Percentiles rank a stretch among this genome's conserved stretches.
phyloP scores from a whole-genome alignment of 1,284 basidiomycete species.

The Xanthoconium separans region DNA sequence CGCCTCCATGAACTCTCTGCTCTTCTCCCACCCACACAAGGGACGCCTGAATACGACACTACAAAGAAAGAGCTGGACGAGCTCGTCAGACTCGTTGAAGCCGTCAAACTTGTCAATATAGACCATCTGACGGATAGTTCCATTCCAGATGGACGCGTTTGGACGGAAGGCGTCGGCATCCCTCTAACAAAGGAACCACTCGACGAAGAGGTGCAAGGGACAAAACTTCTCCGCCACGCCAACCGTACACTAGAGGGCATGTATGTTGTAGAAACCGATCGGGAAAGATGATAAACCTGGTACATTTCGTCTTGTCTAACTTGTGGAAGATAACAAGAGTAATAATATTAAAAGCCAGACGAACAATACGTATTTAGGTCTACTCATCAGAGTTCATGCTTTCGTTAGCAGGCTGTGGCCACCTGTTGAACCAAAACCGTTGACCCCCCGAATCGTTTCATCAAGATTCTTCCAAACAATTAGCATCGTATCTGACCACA shows the following conservation, averaged over 20 bases:
- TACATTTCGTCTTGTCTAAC: slow-evolving; percentile 2
- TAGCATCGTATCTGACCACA: not conserved
- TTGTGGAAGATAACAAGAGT: not conserved
- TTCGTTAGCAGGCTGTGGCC: slow-evolving; percentile 53
- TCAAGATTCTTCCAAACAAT: slow-evolving; percentile 63
- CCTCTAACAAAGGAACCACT: slow-evolving; percentile 23
- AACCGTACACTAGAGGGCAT: slow-evolving; percentile 43
- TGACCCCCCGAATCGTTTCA: slow-evolving; percentile 80
- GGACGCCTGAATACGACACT: slow-evolving; percentile 46
- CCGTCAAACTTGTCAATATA: slow-evolving; percentile 64
- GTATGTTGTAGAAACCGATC: slow-evolving; percentile 48
- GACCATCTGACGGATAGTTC: slow-evolving; percentile 19
- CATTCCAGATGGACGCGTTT: slow-evolving; percentile 47
- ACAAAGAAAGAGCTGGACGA: slow-evolving; percentile 63
- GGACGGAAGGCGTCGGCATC: slow-evolving; percentile 40
- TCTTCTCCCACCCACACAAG: slow-evolving; percentile 58
- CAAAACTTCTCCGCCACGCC: slow-evolving; percentile 50
- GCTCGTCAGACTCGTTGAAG: slow-evolving; percentile 72
- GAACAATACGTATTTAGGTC: slow-evolving; percentile 1
- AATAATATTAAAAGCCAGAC: not conserved
- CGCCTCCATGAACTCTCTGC: slow-evolving; percentile 70
- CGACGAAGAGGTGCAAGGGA: slow-evolving; percentile 36
- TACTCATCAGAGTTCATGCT: not conserved
- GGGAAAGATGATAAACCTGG: slow-evolving; percentile 32
- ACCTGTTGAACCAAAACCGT: slow-evolving; percentile 96